Evolutionary conservation across 345 rosid species (phyloP).

Genomic region (Aegle marmelos): DNA sequence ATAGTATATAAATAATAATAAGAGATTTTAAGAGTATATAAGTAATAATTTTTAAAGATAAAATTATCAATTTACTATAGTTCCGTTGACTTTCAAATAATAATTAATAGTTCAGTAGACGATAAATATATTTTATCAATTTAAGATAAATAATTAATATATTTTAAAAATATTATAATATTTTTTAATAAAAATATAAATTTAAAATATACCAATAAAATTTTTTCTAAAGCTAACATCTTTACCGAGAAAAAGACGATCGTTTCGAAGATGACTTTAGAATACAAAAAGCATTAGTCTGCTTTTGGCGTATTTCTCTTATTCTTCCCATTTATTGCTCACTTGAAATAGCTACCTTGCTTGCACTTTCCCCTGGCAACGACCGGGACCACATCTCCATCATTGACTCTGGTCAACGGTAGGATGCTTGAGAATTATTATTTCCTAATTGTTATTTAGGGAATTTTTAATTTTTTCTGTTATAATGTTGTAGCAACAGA

Average conservation of each 20-base stretch:
- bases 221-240: constrained; percentile 3
- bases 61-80: too few species aligned
- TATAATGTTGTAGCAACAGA: constrained; percentile 22
- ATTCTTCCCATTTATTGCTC: not conserved
- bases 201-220: too few species aligned
- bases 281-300: constrained; percentile 21
- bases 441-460: not conserved
- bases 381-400: constrained; percentile 44
- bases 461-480: not conserved
- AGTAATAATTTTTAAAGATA: too few species aligned
- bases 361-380: not conserved
- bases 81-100: too few species aligned
- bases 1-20: too few species aligned
- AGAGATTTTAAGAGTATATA: too few species aligned
- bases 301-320: constrained; percentile 15
- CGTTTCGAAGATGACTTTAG: constrained; percentile 17
- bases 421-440: not conserved
- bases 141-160: too few species aligned
- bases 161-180: too few species aligned
- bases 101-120: too few species aligned
- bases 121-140: too few species aligned
- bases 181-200: too few species aligned
- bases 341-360: not conserved
- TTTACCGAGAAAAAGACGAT: constrained; percentile 31
- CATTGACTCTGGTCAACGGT: constrained; percentile 47